phyloP scores from a whole-genome alignment of 306 rosid species.

The Acacia crassicarpa region DNA sequence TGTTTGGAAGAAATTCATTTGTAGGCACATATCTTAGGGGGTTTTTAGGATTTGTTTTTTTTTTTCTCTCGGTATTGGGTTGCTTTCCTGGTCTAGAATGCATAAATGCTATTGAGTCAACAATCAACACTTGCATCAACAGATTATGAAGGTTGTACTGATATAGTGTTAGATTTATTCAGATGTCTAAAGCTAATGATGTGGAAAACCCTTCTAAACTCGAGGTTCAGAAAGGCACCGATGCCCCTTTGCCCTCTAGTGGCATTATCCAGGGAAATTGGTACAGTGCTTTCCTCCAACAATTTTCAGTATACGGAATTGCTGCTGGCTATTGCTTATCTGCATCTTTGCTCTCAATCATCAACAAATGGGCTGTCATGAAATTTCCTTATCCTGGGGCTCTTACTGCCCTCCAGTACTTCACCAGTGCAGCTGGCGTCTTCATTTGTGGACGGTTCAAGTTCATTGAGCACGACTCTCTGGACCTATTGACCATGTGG shows the following conservation, averaged over 20 bases:
- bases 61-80: not conserved
- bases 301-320: conserved; percentile 66
- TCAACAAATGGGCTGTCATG: conserved; percentile 93
- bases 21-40: not conserved
- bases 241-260: conserved; percentile 28
- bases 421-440: conserved; percentile 83
- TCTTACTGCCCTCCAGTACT: conserved; percentile 79
- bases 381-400: conserved; percentile 94
- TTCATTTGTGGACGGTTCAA: conserved; percentile 55
- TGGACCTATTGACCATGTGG: conserved; percentile 74
- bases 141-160: not conserved
- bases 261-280: conserved; percentile 42
- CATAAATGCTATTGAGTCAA: not conserved
- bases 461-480: conserved; percentile 58
- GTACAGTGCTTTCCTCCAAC: conserved; percentile 46
- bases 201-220: conserved; percentile 45
- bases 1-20: not conserved
- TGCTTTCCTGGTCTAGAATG: not conserved
- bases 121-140: conserved; percentile 1
- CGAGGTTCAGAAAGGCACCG: conserved; percentile 35
- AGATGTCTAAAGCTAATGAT: conserved; percentile 51
- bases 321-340: conserved; percentile 90
- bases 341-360: conserved; percentile 84
- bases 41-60: not conserved
- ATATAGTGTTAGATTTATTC: conserved; percentile 19